Conservation (phyloP, 1,139 yeast genomes). For the Hyphopichia fennica region DNA sequence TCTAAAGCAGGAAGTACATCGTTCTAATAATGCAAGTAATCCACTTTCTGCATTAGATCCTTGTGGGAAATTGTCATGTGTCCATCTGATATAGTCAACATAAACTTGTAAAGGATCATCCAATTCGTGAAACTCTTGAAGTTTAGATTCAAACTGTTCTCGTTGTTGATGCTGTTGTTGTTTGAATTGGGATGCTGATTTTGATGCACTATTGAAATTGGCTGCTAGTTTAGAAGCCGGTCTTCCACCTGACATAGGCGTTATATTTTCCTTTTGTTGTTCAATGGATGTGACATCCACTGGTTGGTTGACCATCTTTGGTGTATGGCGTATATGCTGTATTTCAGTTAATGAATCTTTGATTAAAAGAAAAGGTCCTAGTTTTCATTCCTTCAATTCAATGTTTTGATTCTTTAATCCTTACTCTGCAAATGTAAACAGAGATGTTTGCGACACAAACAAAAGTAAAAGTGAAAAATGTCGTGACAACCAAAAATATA, state of each 20-base stretch:
- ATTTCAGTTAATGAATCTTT: too few relatives aligned
- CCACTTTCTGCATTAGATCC: conserved; percentile 71
- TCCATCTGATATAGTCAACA: conserved; percentile 74
- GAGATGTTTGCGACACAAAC: neutral
- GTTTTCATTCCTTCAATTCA: neutral
- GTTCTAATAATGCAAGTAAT: conserved; percentile 62
- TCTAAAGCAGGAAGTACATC: conserved; percentile 69
- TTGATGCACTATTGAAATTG: conserved; percentile 29
- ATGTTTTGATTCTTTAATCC: neutral
- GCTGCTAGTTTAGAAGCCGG: conserved; percentile 60
- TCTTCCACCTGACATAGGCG: conserved; percentile 68
- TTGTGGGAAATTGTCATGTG: conserved; percentile 62
- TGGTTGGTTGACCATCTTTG: neutral
- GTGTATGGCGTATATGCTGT: too few relatives aligned
- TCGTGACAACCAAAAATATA: neutral
- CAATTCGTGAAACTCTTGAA: conserved; percentile 51
- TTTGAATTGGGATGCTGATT: conserved; percentile 20
- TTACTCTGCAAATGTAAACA: neutral
- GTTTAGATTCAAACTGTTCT: conserved; percentile 41
- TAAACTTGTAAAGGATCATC: conserved; percentile 84
- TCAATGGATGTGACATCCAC: conserved; percentile 54
- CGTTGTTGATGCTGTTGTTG: conserved; percentile 34
- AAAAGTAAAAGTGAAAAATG: neutral
- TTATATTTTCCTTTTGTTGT: conserved; percentile 76
- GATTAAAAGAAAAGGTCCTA: neutral